Evolutionary conservation across 768 basidiomycete species (phyloP), one percentile per base, ranked within the genome.

Genomic region (Suillus hirtellus): DNA sequence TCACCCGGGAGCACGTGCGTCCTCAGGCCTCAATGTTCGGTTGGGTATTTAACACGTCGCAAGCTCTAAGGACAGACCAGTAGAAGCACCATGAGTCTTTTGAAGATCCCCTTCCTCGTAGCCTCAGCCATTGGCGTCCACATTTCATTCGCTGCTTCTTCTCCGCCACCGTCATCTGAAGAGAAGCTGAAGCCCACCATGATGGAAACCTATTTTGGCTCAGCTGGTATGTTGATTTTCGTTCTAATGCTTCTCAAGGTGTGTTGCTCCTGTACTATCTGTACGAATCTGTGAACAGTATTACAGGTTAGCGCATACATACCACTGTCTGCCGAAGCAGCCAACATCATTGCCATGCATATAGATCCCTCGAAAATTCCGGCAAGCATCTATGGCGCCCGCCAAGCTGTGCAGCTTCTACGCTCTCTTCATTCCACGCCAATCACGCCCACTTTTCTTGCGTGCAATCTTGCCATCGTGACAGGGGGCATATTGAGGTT

Each of bases 71-170:
- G 47, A 14, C 47, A 10, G 35, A 37, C 43, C 19, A 44, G 19
- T 19, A 10, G 9, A n/a, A 47, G 21, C 6, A 47, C 12, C 21
- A 49, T 75, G 72, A 61, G 65, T 8, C 35, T 69, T 35, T 40
- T 62, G 55, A 73, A 75, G 49, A n/a, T 61, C 19, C 42, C 68
- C n/a, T 64, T 75, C n/a, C 67, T 73, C 49, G 35, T 71, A 27
- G 61, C 66, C 2, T 71, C 72, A 12, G 21, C 71, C 8, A 69
- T 68, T 64, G 68, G 73, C 49, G 71, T 73, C 61, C 71, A 71
- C 15, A n/a, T 64, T 24, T 65, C 72, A 5, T 71, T 73, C 31
- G 68, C 52, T 43, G 56, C 71, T n/a, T 68, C 73, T 1, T 71
- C 50, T 47, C n/a, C 63, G 2, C 62, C 68, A 55, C 73, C 72